These are phyloP conservation scores for Boletus reticulatus DNA, from an alignment of 768 basidiomycete species.

Conservation along the genomic window DNA sequence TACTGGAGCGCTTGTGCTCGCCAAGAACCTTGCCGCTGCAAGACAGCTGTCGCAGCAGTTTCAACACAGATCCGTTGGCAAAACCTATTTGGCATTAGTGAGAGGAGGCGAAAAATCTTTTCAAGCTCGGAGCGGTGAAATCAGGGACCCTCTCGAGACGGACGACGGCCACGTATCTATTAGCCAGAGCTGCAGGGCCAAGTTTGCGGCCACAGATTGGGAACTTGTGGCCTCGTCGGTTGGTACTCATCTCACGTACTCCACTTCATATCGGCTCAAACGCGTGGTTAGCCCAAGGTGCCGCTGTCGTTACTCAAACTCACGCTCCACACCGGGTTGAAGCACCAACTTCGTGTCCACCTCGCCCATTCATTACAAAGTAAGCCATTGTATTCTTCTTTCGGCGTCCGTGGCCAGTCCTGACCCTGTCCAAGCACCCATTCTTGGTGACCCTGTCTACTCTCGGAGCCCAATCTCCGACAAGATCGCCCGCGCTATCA, in stretches of 20 bases:
- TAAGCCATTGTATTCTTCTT: conserved; percentile 22
- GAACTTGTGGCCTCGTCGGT: conserved; percentile 59
- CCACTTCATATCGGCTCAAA: conserved; percentile 27
- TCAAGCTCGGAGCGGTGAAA: conserved; percentile 36
- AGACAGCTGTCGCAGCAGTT: conserved; percentile 59
- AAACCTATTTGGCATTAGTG: conserved; percentile 66
- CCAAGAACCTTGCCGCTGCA: conserved; percentile 41
- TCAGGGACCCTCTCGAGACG: conserved; percentile 40
- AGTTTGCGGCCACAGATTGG: conserved; percentile 48
- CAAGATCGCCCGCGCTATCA: conserved; percentile 25
- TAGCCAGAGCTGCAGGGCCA: conserved; percentile 29
- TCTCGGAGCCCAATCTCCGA: conserved; percentile 37
- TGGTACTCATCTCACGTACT: conserved; percentile 24
- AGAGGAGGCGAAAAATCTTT: conserved; percentile 51
- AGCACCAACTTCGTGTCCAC: conserved; percentile 73
- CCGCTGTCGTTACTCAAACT: conserved; percentile 60
- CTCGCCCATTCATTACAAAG: conserved; percentile 50
- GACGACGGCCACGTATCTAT: conserved; percentile 44
- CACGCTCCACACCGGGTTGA: conserved; percentile 57
- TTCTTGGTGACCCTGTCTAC: conserved; percentile 60
- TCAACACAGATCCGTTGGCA: conserved; percentile 42
- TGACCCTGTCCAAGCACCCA: conserved; percentile 48
- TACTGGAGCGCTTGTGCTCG: conserved; percentile 61
- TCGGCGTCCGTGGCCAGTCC: neutral
- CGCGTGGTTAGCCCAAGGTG: conserved; percentile 31